These are phyloP conservation scores for Rhynchosporium graminicola DNA, from an alignment of 2,329 filamentous ascomycete species.

Conservation along the genomic window DNA sequence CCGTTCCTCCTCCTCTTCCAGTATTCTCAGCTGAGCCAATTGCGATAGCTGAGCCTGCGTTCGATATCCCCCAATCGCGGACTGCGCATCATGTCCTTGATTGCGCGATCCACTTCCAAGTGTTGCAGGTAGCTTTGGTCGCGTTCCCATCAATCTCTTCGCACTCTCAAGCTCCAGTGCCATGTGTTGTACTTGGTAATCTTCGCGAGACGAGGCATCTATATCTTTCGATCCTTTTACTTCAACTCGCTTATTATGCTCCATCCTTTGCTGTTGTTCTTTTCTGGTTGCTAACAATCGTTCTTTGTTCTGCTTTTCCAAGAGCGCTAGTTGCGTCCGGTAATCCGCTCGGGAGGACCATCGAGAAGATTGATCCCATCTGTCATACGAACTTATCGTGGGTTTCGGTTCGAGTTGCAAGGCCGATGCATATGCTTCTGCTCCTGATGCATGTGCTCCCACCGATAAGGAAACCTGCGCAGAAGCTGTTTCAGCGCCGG, in stretches of 20 bases:
- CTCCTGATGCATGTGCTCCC: background rate
- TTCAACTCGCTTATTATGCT: background rate
- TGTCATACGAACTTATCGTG: background rate
- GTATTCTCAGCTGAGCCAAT: background rate
- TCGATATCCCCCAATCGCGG: background rate
- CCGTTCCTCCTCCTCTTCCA: conserved; percentile 6
- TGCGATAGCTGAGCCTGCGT: background rate
- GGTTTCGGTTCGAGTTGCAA: background rate
- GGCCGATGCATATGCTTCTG: background rate
- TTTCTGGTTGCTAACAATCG: background rate
- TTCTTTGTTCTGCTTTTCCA: background rate
- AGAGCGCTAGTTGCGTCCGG: conserved; percentile 2
- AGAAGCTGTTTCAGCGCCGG: background rate
- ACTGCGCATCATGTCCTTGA: conserved; percentile 9
- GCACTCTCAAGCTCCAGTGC: conserved; percentile 11
- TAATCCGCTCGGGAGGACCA: background rate
- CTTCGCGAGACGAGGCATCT: conserved; percentile 1
- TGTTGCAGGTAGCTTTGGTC: conserved; percentile 4
- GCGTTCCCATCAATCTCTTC: conserved; percentile 10
- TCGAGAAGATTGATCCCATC: background rate
- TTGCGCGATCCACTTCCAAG: background rate
- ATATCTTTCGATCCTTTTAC: background rate
- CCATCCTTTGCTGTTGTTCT: background rate
- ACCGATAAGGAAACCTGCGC: background rate
- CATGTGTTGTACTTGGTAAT: conserved; percentile 16